These are phyloP conservation scores for Agaricus blazei DNA, from an alignment of 768 basidiomycete genomes.

Conservation along the genomic window DNA sequence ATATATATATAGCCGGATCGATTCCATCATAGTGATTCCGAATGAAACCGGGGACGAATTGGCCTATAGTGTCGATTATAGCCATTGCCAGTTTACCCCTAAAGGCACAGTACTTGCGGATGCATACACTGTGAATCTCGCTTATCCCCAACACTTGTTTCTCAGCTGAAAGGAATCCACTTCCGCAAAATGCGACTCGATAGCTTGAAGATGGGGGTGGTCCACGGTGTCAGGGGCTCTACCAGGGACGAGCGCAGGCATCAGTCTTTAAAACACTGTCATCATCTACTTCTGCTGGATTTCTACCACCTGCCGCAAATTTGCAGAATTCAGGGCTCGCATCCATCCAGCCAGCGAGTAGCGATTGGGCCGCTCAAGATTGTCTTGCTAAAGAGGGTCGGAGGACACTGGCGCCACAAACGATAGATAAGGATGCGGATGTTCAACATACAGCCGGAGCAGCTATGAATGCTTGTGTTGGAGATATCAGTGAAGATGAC, in stretches of 20 bases:
- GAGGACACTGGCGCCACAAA: constrained; percentile 14
- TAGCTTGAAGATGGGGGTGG: constrained; percentile 43
- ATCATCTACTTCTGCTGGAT: too few relatives aligned
- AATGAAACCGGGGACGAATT: constrained; percentile 33
- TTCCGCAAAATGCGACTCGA: constrained; percentile 54
- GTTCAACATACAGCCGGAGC: constrained; percentile 36
- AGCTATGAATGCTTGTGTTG: constrained; percentile 37
- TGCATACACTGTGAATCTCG: constrained; percentile 41
- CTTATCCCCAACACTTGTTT: constrained; percentile 40
- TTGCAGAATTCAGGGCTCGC: background rate
- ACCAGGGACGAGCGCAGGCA: background rate
- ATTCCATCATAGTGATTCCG: constrained; percentile 41
- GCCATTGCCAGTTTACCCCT: constrained; percentile 35
- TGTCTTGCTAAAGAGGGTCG: constrained; percentile 32
- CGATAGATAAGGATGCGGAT: constrained; percentile 19
- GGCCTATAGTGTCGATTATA: constrained; percentile 49
- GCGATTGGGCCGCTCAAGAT: constrained; percentile 32
- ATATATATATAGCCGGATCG: constrained; percentile 59
- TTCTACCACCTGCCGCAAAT: too few relatives aligned
- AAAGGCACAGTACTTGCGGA: constrained; percentile 46
- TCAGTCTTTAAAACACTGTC: background rate
- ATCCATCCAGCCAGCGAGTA: constrained; percentile 12
- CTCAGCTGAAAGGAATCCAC: constrained; percentile 48
- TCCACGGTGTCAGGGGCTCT: constrained; percentile 23
- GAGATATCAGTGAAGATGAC: constrained; percentile 38